Conservation (phyloP, 2,329 filamentous ascomycete species). For the Ambrosiella beaveri region DNA sequence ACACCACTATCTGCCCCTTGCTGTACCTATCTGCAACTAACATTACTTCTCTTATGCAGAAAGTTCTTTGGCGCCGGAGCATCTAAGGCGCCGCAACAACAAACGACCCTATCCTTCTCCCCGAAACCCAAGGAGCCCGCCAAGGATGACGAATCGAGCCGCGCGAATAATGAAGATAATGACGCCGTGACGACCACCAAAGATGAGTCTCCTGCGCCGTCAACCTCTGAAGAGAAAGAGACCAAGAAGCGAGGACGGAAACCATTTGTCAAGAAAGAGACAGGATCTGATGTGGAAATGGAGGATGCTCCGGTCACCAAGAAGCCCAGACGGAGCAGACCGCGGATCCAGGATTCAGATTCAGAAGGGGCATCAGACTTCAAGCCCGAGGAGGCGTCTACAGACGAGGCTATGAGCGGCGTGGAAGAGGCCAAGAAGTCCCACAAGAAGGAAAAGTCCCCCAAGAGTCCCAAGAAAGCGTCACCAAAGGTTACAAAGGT, state of each 20-base stretch:
- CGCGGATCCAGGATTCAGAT: constrained; percentile 9
- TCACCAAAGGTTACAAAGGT: constrained; percentile 18
- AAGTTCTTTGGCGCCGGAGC: constrained; percentile 67
- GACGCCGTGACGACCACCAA: constrained; percentile 15
- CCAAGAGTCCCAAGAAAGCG: not conserved
- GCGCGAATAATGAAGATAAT: not conserved
- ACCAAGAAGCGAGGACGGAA: constrained; percentile 20
- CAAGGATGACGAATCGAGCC: not conserved
- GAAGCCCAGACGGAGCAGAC: constrained; percentile 1
- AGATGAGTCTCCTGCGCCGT: constrained; percentile 13
- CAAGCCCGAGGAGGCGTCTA: not conserved
- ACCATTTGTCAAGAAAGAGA: constrained; percentile 18
- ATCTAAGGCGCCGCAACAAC: constrained; percentile 41
- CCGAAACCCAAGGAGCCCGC: constrained; percentile 29
- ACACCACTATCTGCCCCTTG: not conserved
- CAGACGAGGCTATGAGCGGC: constrained; percentile 2
- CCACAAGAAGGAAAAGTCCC: constrained; percentile 31
- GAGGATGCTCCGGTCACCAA: constrained; percentile 10
- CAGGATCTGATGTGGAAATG: constrained; percentile 16
- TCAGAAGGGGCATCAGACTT: constrained; percentile 10
- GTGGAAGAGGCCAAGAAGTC: constrained; percentile 19
- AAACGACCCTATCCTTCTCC: constrained; percentile 64
- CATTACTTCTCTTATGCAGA: constrained; percentile 28
- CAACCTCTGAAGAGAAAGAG: constrained; percentile 15
- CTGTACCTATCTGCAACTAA: not conserved